A percentile compares a stretch with the other conserved stretches of the same genome.
These are phyloP conservation scores for Fusarium oligoseptatum DNA, from an alignment of 2,329 filamentous ascomycete genomes.

Conservation along the genomic window DNA sequence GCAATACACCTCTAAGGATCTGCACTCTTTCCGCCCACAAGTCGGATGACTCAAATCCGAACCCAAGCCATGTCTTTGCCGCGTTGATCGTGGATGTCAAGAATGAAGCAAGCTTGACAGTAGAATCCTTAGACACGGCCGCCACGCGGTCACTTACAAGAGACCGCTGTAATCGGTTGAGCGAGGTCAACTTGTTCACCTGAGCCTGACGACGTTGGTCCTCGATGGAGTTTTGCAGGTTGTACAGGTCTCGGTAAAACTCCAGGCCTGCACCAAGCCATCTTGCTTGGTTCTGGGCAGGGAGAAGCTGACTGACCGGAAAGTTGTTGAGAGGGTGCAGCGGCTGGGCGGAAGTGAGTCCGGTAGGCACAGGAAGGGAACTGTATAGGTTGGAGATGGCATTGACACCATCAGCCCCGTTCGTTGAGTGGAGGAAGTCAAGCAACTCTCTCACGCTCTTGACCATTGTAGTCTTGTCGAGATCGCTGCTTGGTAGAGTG, in stretches of 20 bases:
- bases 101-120: constrained; percentile 66
- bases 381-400: constrained; percentile 55
- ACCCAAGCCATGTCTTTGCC: constrained; percentile 59
- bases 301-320: constrained; percentile 62
- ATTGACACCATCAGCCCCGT: constrained; percentile 47
- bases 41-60: constrained; percentile 45
- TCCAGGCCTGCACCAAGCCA: constrained; percentile 70
- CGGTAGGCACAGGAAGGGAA: constrained; percentile 44
- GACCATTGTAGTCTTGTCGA: constrained; percentile 10
- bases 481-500: constrained; percentile 29
- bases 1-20: constrained; percentile 57
- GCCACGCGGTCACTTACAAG: constrained; percentile 66
- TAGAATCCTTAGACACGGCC: constrained; percentile 72
- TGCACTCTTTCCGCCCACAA: constrained; percentile 52
- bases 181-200: constrained; percentile 63
- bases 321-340: constrained; percentile 72
- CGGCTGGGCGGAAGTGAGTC: constrained; percentile 56
- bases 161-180: constrained; percentile 74
- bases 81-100: constrained; percentile 58
- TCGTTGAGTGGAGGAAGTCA: constrained; percentile 50
- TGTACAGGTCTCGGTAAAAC: constrained; percentile 59
- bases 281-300: constrained; percentile 50
- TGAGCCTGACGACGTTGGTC: constrained; percentile 58
- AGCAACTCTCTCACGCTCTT: constrained; percentile 43
- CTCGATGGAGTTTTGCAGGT: constrained; percentile 58